A percentile compares a stretch with the other conserved stretches of the same genome.
These are phyloP conservation scores for Candida anglica DNA, from an alignment of 805 yeast species.

Conservation along the genomic window DNA sequence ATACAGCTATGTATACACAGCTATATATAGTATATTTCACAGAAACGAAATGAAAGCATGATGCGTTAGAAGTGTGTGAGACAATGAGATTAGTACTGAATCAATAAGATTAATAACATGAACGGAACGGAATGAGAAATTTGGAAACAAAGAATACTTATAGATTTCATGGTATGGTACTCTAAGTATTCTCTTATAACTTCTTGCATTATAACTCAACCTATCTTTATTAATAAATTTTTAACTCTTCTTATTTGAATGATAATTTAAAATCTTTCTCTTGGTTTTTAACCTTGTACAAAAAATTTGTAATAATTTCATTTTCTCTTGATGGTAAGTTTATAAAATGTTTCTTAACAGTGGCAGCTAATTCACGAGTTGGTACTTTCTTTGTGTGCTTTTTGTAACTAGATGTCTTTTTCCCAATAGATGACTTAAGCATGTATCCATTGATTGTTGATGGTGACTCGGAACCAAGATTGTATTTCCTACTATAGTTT, in stretches of 20 bases:
- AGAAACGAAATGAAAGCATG: too few relatives aligned
- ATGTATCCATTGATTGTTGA: conserved; percentile 66
- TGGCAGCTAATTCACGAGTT: conserved; percentile 56
- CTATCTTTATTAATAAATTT: too few relatives aligned
- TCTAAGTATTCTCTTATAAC: too few relatives aligned
- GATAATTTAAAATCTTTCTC: conserved; percentile 39
- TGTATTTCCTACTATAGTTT: conserved; percentile 61
- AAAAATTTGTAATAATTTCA: conserved; percentile 82
- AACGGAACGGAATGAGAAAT: too few relatives aligned
- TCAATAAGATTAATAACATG: too few relatives aligned
- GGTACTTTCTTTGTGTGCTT: conserved; percentile 37
- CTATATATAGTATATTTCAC: too few relatives aligned
- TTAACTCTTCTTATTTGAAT: conserved; percentile 34
- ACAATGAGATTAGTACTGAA: too few relatives aligned
- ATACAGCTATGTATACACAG: too few relatives aligned
- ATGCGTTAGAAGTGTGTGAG: too few relatives aligned
- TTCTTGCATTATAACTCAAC: too few relatives aligned
- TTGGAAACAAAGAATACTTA: too few relatives aligned
- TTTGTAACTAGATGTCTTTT: conserved; percentile 48
- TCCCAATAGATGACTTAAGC: conserved; percentile 69
- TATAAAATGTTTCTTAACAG: conserved; percentile 66
- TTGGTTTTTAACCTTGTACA: conserved; percentile 80
- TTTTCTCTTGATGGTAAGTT: conserved; percentile 63
- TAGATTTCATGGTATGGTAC: too few relatives aligned
- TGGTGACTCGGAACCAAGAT: conserved; percentile 54